These are phyloP conservation scores for Candida nemodendra DNA, from an alignment of 805 yeast species.

Conservation along the genomic window DNA sequence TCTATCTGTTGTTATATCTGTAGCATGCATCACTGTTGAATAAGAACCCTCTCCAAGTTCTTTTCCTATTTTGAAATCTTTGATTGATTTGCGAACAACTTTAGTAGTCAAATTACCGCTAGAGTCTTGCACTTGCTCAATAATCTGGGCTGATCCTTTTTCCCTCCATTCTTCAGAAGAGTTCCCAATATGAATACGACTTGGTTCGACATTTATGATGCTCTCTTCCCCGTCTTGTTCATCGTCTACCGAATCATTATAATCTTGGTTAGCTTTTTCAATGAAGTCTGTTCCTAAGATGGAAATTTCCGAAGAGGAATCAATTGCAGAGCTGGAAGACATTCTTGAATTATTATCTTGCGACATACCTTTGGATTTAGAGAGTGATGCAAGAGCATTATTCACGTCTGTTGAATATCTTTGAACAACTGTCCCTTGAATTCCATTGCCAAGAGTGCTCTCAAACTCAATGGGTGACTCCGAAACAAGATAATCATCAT, in stretches of 20 bases:
- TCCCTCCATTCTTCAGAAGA: constrained; percentile 50
- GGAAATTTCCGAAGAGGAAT: constrained; percentile 1
- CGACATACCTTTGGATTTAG: too few species aligned
- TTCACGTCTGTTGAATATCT: not conserved
- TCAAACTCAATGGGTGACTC: constrained; percentile 4
- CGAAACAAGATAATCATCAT: constrained; percentile 27
- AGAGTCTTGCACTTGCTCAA: constrained; percentile 42
- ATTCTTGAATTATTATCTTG: not conserved
- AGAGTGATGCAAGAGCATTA: not conserved
- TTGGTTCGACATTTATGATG: not conserved
- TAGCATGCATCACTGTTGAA: constrained; percentile 87
- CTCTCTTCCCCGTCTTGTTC: constrained; percentile 3
- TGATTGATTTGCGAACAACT: constrained; percentile 55
- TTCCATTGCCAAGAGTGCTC: not conserved
- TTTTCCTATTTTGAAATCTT: constrained; percentile 85
- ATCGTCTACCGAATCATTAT: constrained; percentile 2
- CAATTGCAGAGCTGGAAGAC: constrained; percentile 1
- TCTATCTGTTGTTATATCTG: constrained; percentile 62
- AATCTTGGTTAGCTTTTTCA: constrained; percentile 3
- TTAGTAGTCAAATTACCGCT: constrained; percentile 52
- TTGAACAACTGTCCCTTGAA: not conserved
- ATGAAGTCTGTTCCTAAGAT: not conserved
- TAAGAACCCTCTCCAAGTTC: constrained; percentile 95
- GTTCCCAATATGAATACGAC: constrained; percentile 8
- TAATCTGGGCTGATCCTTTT: constrained; percentile 57